A percentile compares a stretch with the other conserved stretches of the same genome.
Evolutionary conservation across 169 alveolate species (phyloP).

Genomic region (Eimeria praecox): DNA sequence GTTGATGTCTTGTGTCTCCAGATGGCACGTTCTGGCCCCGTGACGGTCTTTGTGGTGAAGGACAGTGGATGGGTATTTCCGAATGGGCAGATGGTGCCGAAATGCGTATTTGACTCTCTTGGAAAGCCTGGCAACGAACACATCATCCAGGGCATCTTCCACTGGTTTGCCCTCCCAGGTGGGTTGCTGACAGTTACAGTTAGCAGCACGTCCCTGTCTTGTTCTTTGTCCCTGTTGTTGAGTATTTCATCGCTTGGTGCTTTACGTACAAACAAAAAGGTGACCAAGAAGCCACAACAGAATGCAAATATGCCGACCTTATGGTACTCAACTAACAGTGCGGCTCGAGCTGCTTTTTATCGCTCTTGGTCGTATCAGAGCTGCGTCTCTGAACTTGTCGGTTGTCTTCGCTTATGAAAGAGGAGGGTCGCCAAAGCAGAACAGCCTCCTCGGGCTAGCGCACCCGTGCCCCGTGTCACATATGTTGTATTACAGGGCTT

Average conservation of each 20-base stretch:
- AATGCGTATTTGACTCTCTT: slow-evolving; percentile 77
- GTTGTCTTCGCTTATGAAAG: not conserved
- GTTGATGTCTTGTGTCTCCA: not conserved
- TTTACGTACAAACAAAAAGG: not conserved
- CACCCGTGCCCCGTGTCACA: not conserved
- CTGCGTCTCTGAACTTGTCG: not conserved
- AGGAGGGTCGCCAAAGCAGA: not conserved
- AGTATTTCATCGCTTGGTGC: not conserved
- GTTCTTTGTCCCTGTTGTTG: not conserved
- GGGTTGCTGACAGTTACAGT: not conserved
- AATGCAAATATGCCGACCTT: not conserved
- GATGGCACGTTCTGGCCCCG: slow-evolving; percentile 74
- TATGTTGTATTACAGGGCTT: slow-evolving; percentile 20
- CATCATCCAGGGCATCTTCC: slow-evolving; percentile 52
- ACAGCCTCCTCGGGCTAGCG: not conserved
- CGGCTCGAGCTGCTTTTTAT: not conserved
- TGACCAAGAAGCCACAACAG: not conserved
- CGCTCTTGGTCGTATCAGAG: not conserved
- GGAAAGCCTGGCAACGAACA: slow-evolving; percentile 50
- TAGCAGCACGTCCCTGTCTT: not conserved
- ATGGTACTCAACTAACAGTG: not conserved
- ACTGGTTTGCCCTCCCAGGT: slow-evolving; percentile 76
- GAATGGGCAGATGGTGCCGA: slow-evolving; percentile 77
- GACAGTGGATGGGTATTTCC: slow-evolving; percentile 82
- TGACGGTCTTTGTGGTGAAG: slow-evolving; percentile 76